Conservation (phyloP, 2,329 filamentous ascomycete species). For the Trichoderma atrobrunneum region DNA sequence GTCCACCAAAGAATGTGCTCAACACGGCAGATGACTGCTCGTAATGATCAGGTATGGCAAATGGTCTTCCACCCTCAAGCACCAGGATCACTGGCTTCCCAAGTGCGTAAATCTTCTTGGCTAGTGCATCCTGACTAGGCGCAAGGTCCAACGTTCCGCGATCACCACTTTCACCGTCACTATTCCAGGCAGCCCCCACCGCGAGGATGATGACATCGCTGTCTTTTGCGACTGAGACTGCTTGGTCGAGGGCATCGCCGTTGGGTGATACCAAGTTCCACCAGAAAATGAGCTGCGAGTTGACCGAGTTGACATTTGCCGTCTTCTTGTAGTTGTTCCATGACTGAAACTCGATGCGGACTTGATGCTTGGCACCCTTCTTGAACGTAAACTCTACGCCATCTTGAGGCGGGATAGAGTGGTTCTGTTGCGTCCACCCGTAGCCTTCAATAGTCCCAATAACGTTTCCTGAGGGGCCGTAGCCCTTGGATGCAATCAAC, state of each 20-base stretch:
- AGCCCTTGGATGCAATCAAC: slow-evolving; percentile 7
- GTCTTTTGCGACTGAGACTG: slow-evolving; percentile 14
- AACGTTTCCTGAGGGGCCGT: not conserved
- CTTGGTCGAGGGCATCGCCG: not conserved
- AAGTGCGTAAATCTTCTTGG: slow-evolving; percentile 6
- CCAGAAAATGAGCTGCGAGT: slow-evolving; percentile 19
- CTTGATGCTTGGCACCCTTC: not conserved
- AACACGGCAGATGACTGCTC: not conserved
- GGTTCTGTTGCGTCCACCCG: not conserved
- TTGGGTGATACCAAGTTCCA: slow-evolving; percentile 16
- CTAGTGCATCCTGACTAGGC: slow-evolving; percentile 15
- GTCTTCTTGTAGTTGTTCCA: slow-evolving; percentile 19
- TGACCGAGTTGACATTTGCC: slow-evolving; percentile 19
- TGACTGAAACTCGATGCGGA: slow-evolving; percentile 15
- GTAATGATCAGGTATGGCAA: slow-evolving; percentile 16
- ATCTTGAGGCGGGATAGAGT: not conserved
- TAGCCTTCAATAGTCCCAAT: slow-evolving; percentile 8
- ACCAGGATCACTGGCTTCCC: slow-evolving; percentile 12
- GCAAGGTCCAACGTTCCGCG: not conserved
- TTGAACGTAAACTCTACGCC: slow-evolving; percentile 9
- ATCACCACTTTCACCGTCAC: slow-evolving; percentile 11
- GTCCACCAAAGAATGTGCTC: slow-evolving; percentile 12
- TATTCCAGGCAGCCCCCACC: slow-evolving; percentile 12
- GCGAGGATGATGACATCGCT: slow-evolving; percentile 13
- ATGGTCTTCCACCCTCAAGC: slow-evolving; percentile 14